Evolutionary conservation across 129 eudicot genomes (phyloP).

Genomic region (Ambrosia trifida): DNA sequence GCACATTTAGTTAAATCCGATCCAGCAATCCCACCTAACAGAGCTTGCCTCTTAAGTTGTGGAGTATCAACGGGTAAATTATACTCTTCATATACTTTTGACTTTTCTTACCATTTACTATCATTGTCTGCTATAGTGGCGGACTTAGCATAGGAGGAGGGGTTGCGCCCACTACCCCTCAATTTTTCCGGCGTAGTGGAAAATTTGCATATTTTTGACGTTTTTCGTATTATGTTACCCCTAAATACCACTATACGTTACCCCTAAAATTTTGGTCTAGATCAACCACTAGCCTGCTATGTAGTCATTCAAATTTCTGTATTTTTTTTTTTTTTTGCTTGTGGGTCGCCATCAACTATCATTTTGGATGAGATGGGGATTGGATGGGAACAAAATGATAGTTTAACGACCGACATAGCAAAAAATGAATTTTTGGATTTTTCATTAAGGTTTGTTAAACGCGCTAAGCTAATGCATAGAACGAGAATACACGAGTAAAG

Average conservation of each 20-base stretch:
- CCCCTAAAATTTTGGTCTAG: too few relatives aligned
- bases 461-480: too few relatives aligned
- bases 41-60: conserved; percentile 89
- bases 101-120: neutral
- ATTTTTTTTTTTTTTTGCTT: neutral
- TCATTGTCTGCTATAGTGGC: neutral
- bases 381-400: neutral
- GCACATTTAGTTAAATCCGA: conserved; percentile 62
- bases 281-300: too few relatives aligned
- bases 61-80: conserved; percentile 83
- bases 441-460: too few relatives aligned
- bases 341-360: neutral
- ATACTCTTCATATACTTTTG: neutral
- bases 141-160: too few relatives aligned
- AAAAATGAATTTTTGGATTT: neutral
- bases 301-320: neutral
- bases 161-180: too few relatives aligned
- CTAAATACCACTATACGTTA: too few relatives aligned
- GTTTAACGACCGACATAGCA: neutral
- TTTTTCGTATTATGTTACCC: too few relatives aligned
- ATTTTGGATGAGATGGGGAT: neutral
- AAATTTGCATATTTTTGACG: too few relatives aligned
- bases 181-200: too few relatives aligned
- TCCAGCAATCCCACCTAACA: conserved; percentile 66
- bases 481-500: too few relatives aligned